phyloP scores from a whole-genome alignment of 1,284 basidiomycete genomes.

The Tilletia indica region DNA sequence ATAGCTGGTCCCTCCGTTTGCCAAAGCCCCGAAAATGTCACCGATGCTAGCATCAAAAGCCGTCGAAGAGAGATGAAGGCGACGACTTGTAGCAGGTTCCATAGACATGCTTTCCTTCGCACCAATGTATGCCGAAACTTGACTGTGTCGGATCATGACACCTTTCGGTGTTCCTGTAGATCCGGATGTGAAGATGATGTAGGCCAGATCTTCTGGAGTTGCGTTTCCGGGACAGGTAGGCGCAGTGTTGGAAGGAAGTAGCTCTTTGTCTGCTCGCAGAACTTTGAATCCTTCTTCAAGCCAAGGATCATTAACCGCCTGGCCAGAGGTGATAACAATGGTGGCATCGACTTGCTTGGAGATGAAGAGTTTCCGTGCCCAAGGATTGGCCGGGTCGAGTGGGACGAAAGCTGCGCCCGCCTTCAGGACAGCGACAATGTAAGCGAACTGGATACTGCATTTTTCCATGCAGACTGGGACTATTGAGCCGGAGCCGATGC shows the following conservation, averaged over 20 bases:
- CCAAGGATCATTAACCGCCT: not conserved
- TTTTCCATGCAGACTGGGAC: not conserved
- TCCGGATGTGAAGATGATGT: constrained; percentile 51
- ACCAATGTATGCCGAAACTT: constrained; percentile 29
- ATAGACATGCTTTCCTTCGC: not conserved
- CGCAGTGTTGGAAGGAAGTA: not conserved
- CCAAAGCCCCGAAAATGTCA: constrained; percentile 9
- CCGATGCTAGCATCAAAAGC: constrained; percentile 18
- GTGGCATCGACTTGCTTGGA: not conserved
- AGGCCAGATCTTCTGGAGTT: constrained; percentile 26
- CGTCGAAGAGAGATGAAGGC: constrained; percentile 1
- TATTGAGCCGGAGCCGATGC: not conserved
- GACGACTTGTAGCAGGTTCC: not conserved
- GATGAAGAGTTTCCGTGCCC: not conserved
- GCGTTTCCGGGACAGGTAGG: not conserved
- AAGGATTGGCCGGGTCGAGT: not conserved
- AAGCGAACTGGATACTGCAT: not conserved
- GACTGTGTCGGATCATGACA: constrained; percentile 27
- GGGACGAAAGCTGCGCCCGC: constrained; percentile 1
- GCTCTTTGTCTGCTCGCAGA: not conserved
- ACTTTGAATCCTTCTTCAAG: not conserved
- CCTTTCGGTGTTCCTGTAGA: constrained; percentile 51
- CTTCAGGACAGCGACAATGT: not conserved
- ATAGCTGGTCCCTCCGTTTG: not conserved
- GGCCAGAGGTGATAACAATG: not conserved